phyloP scores from a whole-genome alignment of 1,284 basidiomycete genomes.

The Sphaerobolus stellatus region DNA sequence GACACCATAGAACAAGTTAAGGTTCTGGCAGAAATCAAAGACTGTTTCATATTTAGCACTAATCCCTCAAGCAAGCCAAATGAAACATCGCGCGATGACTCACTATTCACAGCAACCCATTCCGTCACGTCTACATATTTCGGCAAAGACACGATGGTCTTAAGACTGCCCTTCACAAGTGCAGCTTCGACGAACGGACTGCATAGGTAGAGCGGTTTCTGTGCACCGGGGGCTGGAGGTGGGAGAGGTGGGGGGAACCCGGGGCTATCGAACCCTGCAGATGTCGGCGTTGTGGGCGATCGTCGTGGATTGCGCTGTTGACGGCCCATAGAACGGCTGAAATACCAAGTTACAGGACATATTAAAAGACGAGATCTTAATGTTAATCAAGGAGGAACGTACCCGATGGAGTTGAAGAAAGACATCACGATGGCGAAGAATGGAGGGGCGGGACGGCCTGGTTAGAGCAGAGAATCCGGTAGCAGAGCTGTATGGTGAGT shows the following conservation, averaged over 20 bases:
- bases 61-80: background rate
- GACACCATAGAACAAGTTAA: conserved; percentile 97
- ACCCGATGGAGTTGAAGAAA: conserved; percentile 79
- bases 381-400: conserved; percentile 23
- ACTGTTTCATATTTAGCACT: conserved; percentile 45
- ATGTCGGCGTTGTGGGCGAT: conserved; percentile 65
- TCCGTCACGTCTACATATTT: conserved; percentile 98
- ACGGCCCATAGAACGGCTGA: conserved; percentile 69
- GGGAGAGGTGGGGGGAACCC: conserved; percentile 43
- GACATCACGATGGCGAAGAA: conserved; percentile 50
- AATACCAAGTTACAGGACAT: background rate
- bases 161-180: conserved; percentile 97
- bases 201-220: conserved; percentile 85
- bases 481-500: background rate
- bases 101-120: conserved; percentile 97
- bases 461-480: background rate
- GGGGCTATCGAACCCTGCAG: conserved; percentile 51
- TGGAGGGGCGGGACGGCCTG: background rate
- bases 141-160: conserved; percentile 96
- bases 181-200: conserved; percentile 96
- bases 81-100: conserved; percentile 32
- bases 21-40: conserved; percentile 94
- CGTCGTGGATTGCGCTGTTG: conserved; percentile 62
- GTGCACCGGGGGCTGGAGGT: conserved; percentile 33
- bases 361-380: background rate